phyloP scores from a whole-genome alignment of 306 rosid genomes.

The Sechiopsis laciniata region DNA sequence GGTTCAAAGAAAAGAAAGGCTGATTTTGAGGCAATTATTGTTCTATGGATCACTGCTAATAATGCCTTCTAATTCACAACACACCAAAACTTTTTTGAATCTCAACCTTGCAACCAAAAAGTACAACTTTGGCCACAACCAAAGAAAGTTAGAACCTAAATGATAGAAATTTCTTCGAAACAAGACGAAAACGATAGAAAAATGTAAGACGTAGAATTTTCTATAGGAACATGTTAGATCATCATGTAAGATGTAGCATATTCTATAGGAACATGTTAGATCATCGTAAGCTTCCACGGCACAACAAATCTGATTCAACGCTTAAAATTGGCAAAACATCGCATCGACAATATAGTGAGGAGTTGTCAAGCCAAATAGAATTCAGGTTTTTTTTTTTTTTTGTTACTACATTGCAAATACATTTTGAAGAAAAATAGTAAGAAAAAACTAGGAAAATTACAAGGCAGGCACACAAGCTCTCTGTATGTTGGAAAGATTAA shows the following conservation, averaged over 20 bases:
- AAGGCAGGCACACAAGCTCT: constrained; percentile 22
- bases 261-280: not conserved
- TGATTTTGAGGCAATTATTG: constrained; percentile 6
- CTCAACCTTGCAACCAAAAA: not conserved
- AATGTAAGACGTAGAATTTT: too few relatives aligned
- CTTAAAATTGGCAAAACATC: constrained; percentile 10
- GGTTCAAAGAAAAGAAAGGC: not conserved
- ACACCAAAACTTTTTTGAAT: not conserved
- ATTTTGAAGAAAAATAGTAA: constrained; percentile 22
- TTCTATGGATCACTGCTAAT: not conserved
- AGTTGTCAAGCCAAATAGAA: not conserved
- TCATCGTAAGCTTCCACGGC: too few relatives aligned
- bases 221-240: not conserved
- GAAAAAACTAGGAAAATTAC: constrained; percentile 23
- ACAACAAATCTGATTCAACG: not conserved
- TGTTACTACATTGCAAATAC: constrained; percentile 19
- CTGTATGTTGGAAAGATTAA: constrained; percentile 19
- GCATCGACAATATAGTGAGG: constrained; percentile 8
- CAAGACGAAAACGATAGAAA: not conserved
- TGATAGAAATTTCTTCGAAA: not conserved
- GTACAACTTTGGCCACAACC: not conserved
- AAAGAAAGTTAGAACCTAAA: not conserved
- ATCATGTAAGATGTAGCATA: not conserved
- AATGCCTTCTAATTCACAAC: not conserved
- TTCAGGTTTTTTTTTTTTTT: not conserved